Conservation (phyloP, 495 filamentous ascomycete species). For the Ramalina intermedia region DNA sequence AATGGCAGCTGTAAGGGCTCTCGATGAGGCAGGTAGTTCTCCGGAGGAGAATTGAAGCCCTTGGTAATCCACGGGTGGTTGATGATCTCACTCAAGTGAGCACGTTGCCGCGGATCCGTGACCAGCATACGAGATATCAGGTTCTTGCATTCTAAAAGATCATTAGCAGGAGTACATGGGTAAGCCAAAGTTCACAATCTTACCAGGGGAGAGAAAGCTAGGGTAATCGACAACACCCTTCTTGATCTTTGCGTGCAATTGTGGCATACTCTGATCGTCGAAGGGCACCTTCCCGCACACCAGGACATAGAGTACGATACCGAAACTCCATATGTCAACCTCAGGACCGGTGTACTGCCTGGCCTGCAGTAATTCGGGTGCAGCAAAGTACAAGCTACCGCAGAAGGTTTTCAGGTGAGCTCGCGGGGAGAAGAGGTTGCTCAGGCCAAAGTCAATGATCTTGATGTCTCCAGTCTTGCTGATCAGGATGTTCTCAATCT, state of each 20-base stretch:
- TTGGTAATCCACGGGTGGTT: slow-evolving; percentile 96
- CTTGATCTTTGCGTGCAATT: slow-evolving; percentile 97
- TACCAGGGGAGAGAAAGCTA: slow-evolving; percentile 78
- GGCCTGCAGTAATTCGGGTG: slow-evolving; percentile 86
- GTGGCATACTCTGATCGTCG: slow-evolving; percentile 98
- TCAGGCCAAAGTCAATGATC: slow-evolving; percentile 97
- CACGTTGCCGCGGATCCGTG: slow-evolving; percentile 78
- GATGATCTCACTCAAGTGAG: slow-evolving; percentile 83
- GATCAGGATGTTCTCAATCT: slow-evolving; percentile 99
- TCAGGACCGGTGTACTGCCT: slow-evolving; percentile 91
- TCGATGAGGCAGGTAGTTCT: slow-evolving; percentile 74
- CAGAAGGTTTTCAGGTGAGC: slow-evolving; percentile 92
- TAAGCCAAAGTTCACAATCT: slow-evolving; percentile 17
- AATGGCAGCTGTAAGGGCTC: slow-evolving; percentile 77
- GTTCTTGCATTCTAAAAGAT: slow-evolving; percentile 65
- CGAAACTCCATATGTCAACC: slow-evolving; percentile 98
- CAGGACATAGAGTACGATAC: slow-evolving; percentile 94
- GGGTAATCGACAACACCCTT: slow-evolving; percentile 94
- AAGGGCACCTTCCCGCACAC: slow-evolving; percentile 98
- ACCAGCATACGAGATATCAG: slow-evolving; percentile 94
- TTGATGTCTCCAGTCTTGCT: slow-evolving; percentile 99
- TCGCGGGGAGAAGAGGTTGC: slow-evolving; percentile 86
- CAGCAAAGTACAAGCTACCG: slow-evolving; percentile 95
- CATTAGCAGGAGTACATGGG: slow-evolving; percentile 17
- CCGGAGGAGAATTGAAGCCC: slow-evolving; percentile 69